Conservation (phyloP, 306 rosid genomes). For the Carpinus fangiana region DNA sequence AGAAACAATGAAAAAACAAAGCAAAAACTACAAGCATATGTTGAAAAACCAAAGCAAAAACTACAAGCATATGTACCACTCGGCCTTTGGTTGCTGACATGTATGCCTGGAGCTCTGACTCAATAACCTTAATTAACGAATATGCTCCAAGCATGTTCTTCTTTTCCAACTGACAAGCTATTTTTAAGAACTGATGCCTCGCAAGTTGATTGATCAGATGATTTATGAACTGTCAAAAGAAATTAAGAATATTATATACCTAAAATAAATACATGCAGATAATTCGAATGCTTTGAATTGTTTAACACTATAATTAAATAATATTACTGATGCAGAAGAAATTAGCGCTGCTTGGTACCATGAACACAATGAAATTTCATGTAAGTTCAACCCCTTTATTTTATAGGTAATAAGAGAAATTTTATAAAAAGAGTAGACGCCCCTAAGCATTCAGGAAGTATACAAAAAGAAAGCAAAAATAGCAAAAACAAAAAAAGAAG, state of each 20-base stretch:
- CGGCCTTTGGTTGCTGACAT: slow-evolving; percentile 88
- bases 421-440: too few species aligned
- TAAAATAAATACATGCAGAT: background rate
- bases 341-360: background rate
- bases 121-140: slow-evolving; percentile 86
- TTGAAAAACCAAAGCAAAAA: slow-evolving; percentile 21
- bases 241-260: slow-evolving; percentile 15
- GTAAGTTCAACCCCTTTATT: background rate
- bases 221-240: slow-evolving; percentile 79
- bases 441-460: too few species aligned
- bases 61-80: slow-evolving; percentile 57
- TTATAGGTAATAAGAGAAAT: too few species aligned
- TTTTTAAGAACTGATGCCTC: slow-evolving; percentile 86
- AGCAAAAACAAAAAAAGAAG: too few species aligned
- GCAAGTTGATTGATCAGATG: slow-evolving; percentile 95
- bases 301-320: background rate
- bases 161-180: slow-evolving; percentile 95
- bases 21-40: slow-evolving; percentile 21
- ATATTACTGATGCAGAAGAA: slow-evolving; percentile 3
- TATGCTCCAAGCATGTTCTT: slow-evolving; percentile 92
- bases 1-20: background rate
- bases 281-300: background rate
- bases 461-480: too few species aligned
- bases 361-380: slow-evolving; percentile 1
- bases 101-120: slow-evolving; percentile 88